Evolutionary conservation across 768 basidiomycete species (phyloP), one percentile per base, ranked within the genome.

Genomic region (Paxillus involutus): DNA sequence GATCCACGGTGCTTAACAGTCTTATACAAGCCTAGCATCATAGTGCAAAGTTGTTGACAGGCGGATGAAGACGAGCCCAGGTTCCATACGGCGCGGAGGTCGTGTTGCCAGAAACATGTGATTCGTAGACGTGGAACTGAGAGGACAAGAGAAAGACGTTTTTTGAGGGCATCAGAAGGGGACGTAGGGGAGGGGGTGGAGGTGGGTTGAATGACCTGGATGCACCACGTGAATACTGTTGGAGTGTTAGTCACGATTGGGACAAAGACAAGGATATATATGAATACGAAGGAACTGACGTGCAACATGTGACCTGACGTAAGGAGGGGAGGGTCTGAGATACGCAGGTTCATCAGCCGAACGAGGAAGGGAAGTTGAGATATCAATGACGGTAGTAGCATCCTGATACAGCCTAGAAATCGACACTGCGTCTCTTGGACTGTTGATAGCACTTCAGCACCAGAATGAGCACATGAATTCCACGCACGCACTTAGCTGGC

Each of bases 21-120:
- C 71, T 93, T 91, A 63, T 89, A 78, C 42, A 96, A 73, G 24
- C 91, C 90, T 7, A 92, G 71, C 16, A 87, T 78, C 82, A 96
- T 91, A 6, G 88, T 84, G n/a, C 87, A 86, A 2, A 98, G 79
- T 60, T 96, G 92, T 59, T 92, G 90, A 9, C 82, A 79, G 10
- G 93, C 63, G 30, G 82, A 78, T 14, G 82, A 75, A 1, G 82
- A 77, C 0, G 86, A 80, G 7, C 84, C 85, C 47, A 94, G 80
- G 37, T 84, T 89, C 92, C 93, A 96, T 37, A 91, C 68, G 0
- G 91, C 82, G 58, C 90, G 89, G 29, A 96, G 81, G 73, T 97
- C 91, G 68, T 96, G 94, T 66, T 95, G 91, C 91, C 92, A 96
- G 66, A 96, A 94, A 65, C 91, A 95, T 2, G 91, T 94, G 57